phyloP scores from a whole-genome alignment of 345 rosid species.

The Anastatica hierochuntica region DNA sequence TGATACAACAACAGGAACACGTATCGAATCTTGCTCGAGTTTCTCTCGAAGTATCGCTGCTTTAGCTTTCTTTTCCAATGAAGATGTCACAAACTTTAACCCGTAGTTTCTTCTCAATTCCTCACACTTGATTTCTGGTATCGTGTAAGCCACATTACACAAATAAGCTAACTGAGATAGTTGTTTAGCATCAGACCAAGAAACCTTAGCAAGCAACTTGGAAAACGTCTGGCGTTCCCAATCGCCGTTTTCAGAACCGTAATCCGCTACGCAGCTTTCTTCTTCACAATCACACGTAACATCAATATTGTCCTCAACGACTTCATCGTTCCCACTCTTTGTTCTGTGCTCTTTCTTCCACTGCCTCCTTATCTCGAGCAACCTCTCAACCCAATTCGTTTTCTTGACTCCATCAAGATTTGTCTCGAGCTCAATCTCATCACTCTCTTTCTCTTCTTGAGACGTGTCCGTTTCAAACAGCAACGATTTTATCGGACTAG shows the following conservation, averaged over 20 bases:
- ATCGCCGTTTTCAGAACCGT: slow-evolving; percentile 35
- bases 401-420: slow-evolving; percentile 33
- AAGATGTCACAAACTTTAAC: slow-evolving; percentile 67
- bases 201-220: slow-evolving; percentile 34
- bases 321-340: slow-evolving; percentile 18
- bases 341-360: slow-evolving; percentile 38
- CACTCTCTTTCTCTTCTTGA: slow-evolving; percentile 16
- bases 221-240: slow-evolving; percentile 45
- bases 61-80: slow-evolving; percentile 70
- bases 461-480: slow-evolving; percentile 46
- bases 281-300: slow-evolving; percentile 28
- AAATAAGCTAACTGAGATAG: slow-evolving; percentile 76
- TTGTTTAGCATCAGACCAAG: slow-evolving; percentile 55
- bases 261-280: slow-evolving; percentile 41
- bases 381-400: slow-evolving; percentile 68
- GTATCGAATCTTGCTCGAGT: slow-evolving; percentile 41
- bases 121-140: slow-evolving; percentile 46
- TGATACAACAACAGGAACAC: slow-evolving; percentile 20
- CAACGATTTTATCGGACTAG: slow-evolving; percentile 40
- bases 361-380: slow-evolving; percentile 50
- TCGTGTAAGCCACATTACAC: slow-evolving; percentile 80
- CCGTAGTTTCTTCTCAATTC: slow-evolving; percentile 54
- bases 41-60: slow-evolving; percentile 43
- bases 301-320: slow-evolving; percentile 14
- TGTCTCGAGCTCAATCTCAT: slow-evolving; percentile 15